These are phyloP conservation scores for Epicoccum sorghinum DNA, from an alignment of 2,329 filamentous ascomycete species.

Conservation along the genomic window DNA sequence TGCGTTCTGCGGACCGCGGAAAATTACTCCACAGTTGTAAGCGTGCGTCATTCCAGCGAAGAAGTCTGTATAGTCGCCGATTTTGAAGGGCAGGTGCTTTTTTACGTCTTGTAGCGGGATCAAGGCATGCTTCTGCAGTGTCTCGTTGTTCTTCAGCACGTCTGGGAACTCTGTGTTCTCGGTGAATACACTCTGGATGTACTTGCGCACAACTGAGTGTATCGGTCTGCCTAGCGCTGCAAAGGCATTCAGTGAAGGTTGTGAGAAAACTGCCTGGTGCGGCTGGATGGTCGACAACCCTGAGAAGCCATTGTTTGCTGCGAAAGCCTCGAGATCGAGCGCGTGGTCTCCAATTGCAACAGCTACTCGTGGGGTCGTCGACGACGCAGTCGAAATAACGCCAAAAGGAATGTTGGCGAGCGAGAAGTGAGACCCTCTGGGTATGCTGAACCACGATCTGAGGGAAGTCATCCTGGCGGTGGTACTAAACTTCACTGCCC, in stretches of 20 bases:
- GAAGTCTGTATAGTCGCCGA: constrained; percentile 87
- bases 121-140: constrained; percentile 63
- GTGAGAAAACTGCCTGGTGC: constrained; percentile 66
- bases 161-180: constrained; percentile 64
- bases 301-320: constrained; percentile 64
- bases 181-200: constrained; percentile 71
- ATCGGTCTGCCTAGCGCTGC: constrained; percentile 72
- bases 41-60: constrained; percentile 83
- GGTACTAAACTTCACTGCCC: not conserved
- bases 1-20: constrained; percentile 74
- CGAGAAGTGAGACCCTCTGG: constrained; percentile 70
- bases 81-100: constrained; percentile 75
- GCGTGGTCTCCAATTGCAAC: constrained; percentile 75
- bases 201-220: constrained; percentile 71
- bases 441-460: constrained; percentile 65
- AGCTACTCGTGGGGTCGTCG: constrained; percentile 66
- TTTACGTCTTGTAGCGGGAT: constrained; percentile 64
- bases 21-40: constrained; percentile 72
- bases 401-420: constrained; percentile 84
- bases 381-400: constrained; percentile 70
- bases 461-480: constrained; percentile 40
- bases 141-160: constrained; percentile 66
- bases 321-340: constrained; percentile 70
- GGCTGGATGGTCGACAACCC: constrained; percentile 62
- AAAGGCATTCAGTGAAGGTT: constrained; percentile 73